These are phyloP conservation scores for Nitzschia sp. DNA, from an alignment of 108 stramenopile genomes.

Conservation along the genomic window DNA sequence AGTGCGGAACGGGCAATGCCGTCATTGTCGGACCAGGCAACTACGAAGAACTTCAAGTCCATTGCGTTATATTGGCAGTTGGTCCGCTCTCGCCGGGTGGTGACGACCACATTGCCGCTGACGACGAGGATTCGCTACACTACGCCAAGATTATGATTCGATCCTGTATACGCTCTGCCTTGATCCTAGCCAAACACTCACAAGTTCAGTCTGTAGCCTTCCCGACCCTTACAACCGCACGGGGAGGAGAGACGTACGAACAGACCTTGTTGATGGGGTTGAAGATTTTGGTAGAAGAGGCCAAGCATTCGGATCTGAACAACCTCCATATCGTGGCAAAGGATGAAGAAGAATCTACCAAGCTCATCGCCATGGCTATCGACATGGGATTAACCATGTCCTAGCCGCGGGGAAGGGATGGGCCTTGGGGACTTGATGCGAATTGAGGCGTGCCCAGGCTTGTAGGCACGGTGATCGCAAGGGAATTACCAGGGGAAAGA, in stretches of 20 bases:
- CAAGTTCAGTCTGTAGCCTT: conserved; percentile 43
- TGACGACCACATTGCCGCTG: conserved; percentile 14
- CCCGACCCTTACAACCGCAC: conserved; percentile 35
- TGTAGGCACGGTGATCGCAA: too few species aligned
- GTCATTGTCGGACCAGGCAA: conserved; percentile 46
- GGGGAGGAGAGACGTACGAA: conserved; percentile 29
- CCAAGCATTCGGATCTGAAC: conserved; percentile 36
- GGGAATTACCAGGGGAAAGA: too few species aligned
- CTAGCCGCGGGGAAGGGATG: not conserved
- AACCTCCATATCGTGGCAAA: conserved; percentile 30
- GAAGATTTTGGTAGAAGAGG: conserved; percentile 37
- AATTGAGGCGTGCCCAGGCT: too few species aligned
- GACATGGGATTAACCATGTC: conserved; percentile 32
- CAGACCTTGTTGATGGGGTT: conserved; percentile 28
- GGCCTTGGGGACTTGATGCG: too few species aligned
- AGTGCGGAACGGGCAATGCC: conserved; percentile 44
- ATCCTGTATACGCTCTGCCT: conserved; percentile 40
- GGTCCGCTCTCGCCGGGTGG: conserved; percentile 29
- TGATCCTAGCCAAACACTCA: conserved; percentile 46
- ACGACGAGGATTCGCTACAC: conserved; percentile 36
- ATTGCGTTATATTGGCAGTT: conserved; percentile 41
- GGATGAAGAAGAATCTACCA: conserved; percentile 35
- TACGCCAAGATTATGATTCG: conserved; percentile 44
- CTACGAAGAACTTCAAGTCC: conserved; percentile 37
- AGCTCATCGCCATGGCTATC: conserved; percentile 39